These are phyloP conservation scores for Cymbopogon citratus DNA, from an alignment of 176 grass and related monocot genomes.

Conservation along the genomic window DNA sequence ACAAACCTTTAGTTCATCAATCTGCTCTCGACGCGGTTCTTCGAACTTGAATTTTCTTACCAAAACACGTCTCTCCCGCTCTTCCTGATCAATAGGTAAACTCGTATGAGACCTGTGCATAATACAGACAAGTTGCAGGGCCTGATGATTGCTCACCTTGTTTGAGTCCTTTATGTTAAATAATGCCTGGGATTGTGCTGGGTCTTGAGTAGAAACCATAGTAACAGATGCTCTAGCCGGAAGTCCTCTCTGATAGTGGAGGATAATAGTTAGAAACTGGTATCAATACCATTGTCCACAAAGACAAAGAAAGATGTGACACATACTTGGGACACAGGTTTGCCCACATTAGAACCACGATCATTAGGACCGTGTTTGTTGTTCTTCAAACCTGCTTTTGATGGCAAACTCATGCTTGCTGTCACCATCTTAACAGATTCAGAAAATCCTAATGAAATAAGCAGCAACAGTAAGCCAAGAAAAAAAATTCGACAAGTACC, in stretches of 20 bases:
- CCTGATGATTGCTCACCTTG: slow-evolving; percentile 47
- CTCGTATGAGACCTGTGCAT: slow-evolving; percentile 7
- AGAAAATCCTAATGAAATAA: slow-evolving; percentile 47
- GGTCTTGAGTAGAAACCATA: slow-evolving; percentile 71
- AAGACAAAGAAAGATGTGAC: slow-evolving; percentile 5
- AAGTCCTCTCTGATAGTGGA: slow-evolving; percentile 56
- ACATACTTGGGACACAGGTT: slow-evolving; percentile 57
- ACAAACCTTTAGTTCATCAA: slow-evolving; percentile 92
- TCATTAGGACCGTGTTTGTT: slow-evolving; percentile 60
- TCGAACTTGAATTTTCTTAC: slow-evolving; percentile 93
- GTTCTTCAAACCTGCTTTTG: slow-evolving; percentile 70
- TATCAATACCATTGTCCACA: neutral
- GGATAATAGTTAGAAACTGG: neutral
- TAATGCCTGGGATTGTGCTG: slow-evolving; percentile 68
- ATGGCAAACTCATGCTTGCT: slow-evolving; percentile 50
- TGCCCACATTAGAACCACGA: slow-evolving; percentile 62
- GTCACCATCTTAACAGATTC: slow-evolving; percentile 65
- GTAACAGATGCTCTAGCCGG: slow-evolving; percentile 62
- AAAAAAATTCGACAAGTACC: neutral
- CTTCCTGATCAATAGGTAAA: slow-evolving; percentile 64
- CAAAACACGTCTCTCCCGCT: slow-evolving; percentile 76
- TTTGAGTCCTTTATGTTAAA: slow-evolving; percentile 98
- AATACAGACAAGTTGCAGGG: neutral
- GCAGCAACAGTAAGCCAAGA: slow-evolving; percentile 28
- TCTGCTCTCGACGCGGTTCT: slow-evolving; percentile 90